These are phyloP conservation scores for Clavispora vitiphila DNA, from an alignment of 805 yeast species.

Conservation along the genomic window DNA sequence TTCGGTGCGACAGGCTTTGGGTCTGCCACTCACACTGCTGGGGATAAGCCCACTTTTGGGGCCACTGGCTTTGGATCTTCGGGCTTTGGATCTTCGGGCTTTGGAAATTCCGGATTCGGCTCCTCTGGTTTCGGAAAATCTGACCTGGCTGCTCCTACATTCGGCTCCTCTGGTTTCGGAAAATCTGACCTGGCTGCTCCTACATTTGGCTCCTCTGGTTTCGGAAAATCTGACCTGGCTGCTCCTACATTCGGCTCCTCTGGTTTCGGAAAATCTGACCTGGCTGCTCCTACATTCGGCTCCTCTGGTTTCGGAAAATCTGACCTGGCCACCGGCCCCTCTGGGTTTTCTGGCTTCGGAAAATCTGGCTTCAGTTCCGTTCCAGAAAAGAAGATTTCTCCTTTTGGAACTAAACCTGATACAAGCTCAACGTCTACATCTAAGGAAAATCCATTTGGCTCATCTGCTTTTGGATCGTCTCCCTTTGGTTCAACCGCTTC, in stretches of 20 bases:
- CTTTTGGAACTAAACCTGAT: background rate
- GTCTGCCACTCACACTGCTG: constrained; percentile 1
- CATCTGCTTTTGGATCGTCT: background rate
- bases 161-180: constrained; percentile 6
- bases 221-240: background rate
- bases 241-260: constrained; percentile 1
- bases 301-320: constrained; percentile 4
- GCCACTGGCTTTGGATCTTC: constrained; percentile 19
- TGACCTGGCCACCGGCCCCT: too few relatives aligned
- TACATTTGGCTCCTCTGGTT: constrained; percentile 6
- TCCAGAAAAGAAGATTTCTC: background rate
- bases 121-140: constrained; percentile 4
- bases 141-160: background rate
- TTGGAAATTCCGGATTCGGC: constrained; percentile 5
- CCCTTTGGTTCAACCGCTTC: background rate
- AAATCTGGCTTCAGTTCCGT: background rate
- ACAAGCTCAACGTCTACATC: background rate
- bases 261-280: constrained; percentile 1
- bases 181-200: background rate
- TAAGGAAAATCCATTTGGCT: background rate
- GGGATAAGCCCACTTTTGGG: background rate
- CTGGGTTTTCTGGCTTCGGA: constrained; percentile 14
- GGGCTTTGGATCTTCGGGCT: background rate
- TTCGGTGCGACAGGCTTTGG: constrained; percentile 17
- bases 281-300: constrained; percentile 2